Conservation (phyloP, 2,329 filamentous ascomycete species). For the Sporothrix luriei region DNA sequence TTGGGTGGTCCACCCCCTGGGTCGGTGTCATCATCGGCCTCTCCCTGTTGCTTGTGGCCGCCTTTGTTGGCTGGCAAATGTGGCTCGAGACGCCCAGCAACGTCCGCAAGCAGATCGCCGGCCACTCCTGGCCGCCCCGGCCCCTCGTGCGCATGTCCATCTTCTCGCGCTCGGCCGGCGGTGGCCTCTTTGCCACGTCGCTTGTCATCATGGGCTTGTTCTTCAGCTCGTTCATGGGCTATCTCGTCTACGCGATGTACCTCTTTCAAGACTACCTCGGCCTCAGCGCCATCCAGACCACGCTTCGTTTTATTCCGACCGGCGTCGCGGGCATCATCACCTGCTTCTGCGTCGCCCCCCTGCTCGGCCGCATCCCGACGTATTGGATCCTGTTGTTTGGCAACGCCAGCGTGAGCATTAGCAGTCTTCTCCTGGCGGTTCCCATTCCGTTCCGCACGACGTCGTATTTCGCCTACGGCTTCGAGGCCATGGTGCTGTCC, state of each 20-base stretch:
- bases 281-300: constrained; percentile 64
- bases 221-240: constrained; percentile 69
- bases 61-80: constrained; percentile 64
- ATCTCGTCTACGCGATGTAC: constrained; percentile 67
- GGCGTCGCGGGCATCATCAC: constrained; percentile 63
- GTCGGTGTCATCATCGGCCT: constrained; percentile 62
- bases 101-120: constrained; percentile 38
- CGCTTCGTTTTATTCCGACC: constrained; percentile 68
- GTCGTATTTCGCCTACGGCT: constrained; percentile 67
- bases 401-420: constrained; percentile 56
- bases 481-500: constrained; percentile 66
- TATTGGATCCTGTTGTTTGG: constrained; percentile 61
- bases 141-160: constrained; percentile 69
- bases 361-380: constrained; percentile 61
- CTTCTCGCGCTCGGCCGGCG: constrained; percentile 53
- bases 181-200: constrained; percentile 59
- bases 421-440: constrained; percentile 61
- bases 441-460: constrained; percentile 57
- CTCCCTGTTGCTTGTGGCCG: constrained; percentile 57
- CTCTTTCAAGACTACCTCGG: constrained; percentile 70
- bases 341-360: constrained; percentile 56
- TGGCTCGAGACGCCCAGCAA: constrained; percentile 57
- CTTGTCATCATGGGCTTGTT: constrained; percentile 68
- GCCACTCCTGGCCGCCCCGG: constrained; percentile 41
- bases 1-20: constrained; percentile 67